phyloP scores from a whole-genome alignment of 2,329 filamentous ascomycete genomes.

The Neurospora sp. region DNA sequence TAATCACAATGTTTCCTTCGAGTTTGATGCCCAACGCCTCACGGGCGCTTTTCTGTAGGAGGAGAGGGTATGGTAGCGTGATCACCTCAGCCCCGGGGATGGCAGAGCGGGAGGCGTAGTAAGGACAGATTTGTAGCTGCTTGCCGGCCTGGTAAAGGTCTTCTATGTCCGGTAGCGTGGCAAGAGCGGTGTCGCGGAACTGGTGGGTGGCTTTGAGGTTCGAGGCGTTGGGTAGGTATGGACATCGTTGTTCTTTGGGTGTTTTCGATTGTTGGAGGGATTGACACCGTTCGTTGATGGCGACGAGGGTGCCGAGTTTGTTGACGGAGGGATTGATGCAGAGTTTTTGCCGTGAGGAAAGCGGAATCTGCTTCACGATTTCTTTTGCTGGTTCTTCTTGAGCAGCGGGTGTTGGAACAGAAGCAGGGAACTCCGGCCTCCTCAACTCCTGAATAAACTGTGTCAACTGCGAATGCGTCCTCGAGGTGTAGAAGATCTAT shows the following conservation, averaged over 20 bases:
- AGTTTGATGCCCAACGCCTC: slow-evolving; percentile 81
- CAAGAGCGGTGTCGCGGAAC: slow-evolving; percentile 77
- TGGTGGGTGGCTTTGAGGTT: slow-evolving; percentile 61
- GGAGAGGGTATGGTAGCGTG: slow-evolving; percentile 82
- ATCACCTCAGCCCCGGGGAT: slow-evolving; percentile 82
- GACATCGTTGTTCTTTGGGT: slow-evolving; percentile 58
- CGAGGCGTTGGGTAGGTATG: slow-evolving; percentile 70
- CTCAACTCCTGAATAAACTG: slow-evolving; percentile 80
- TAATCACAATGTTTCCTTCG: slow-evolving; percentile 82
- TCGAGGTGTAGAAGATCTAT: slow-evolving; percentile 80
- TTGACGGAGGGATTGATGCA: slow-evolving; percentile 85
- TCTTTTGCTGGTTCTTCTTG: slow-evolving; percentile 30
- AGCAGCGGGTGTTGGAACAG: slow-evolving; percentile 37
- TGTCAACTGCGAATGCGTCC: slow-evolving; percentile 84
- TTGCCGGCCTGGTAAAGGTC: slow-evolving; percentile 74
- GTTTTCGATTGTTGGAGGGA: slow-evolving; percentile 71
- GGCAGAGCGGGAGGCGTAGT: slow-evolving; percentile 84
- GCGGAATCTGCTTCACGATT: slow-evolving; percentile 66
- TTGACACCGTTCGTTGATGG: slow-evolving; percentile 87
- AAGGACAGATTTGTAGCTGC: slow-evolving; percentile 76
- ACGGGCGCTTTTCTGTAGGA: slow-evolving; percentile 77
- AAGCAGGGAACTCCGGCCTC: slow-evolving; percentile 67
- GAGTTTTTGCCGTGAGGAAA: slow-evolving; percentile 77
- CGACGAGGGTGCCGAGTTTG: slow-evolving; percentile 58
- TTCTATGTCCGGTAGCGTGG: slow-evolving; percentile 86